These are phyloP conservation scores for Aspergillus fumigatiaffinis DNA, from an alignment of 2,329 filamentous ascomycete genomes.

Conservation along the genomic window DNA sequence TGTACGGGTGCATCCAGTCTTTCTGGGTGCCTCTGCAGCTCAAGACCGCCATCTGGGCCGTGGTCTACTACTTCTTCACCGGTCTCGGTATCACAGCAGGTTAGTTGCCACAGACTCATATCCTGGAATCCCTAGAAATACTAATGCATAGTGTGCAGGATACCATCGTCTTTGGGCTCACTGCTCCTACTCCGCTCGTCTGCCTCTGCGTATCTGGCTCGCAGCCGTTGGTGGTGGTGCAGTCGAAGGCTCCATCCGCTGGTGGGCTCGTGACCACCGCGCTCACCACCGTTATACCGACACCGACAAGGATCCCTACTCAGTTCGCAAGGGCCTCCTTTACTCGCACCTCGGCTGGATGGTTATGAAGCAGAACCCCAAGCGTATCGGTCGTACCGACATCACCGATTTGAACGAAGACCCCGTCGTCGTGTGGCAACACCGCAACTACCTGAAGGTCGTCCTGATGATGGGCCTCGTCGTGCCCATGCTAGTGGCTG, in stretches of 20 bases:
- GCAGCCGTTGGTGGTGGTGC: slow-evolving; percentile 77
- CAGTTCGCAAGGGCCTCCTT: slow-evolving; percentile 79
- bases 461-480: slow-evolving; percentile 72
- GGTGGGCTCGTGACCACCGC: slow-evolving; percentile 84
- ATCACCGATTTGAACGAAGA: slow-evolving; percentile 87
- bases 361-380: slow-evolving; percentile 90
- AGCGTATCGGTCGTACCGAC: slow-evolving; percentile 81
- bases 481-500: slow-evolving; percentile 71
- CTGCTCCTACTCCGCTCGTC: slow-evolving; percentile 72
- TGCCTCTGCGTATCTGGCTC: slow-evolving; percentile 76
- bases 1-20: slow-evolving; percentile 67
- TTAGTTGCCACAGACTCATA: slow-evolving; percentile 37
- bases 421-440: slow-evolving; percentile 79
- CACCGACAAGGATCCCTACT: slow-evolving; percentile 88
- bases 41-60: slow-evolving; percentile 69
- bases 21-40: slow-evolving; percentile 72
- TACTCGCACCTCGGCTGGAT: slow-evolving; percentile 89
- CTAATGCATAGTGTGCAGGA: slow-evolving; percentile 45
- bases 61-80: slow-evolving; percentile 79
- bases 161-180: slow-evolving; percentile 84
- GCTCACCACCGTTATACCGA: slow-evolving; percentile 90
- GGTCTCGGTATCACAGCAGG: slow-evolving; percentile 75
- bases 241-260: slow-evolving; percentile 79
- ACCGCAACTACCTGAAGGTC: slow-evolving; percentile 78
- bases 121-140: background rate